Conservation (phyloP, 163 green algal genomes). For the Scenedesmus sp. region DNA sequence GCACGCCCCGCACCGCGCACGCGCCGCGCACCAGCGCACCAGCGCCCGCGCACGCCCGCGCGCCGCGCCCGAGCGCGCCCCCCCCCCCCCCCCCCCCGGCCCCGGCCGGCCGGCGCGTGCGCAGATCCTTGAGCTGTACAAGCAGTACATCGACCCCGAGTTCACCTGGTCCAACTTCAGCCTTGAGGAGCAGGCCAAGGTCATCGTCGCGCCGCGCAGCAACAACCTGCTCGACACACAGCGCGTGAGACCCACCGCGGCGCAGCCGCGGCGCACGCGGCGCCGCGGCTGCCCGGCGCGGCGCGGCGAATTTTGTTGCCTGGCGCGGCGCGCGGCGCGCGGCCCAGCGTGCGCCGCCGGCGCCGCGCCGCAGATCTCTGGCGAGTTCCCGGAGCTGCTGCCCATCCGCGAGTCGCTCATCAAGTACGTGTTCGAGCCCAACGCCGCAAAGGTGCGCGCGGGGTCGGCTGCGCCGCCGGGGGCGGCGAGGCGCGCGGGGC, state of each 20-base stretch:
- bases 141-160: constrained; percentile 94
- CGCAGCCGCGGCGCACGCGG: neutral
- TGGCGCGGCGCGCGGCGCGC: neutral
- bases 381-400: constrained; percentile 93
- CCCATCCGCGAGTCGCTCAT: constrained; percentile 91
- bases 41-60: neutral
- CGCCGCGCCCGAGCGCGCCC: too few relatives aligned
- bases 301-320: neutral
- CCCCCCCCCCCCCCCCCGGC: too few relatives aligned
- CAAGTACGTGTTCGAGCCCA: constrained; percentile 97
- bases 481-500: neutral
- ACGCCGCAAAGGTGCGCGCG: constrained; percentile 63
- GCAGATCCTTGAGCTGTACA: constrained; percentile 92
- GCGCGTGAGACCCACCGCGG: constrained; percentile 55
- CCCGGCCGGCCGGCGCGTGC: neutral
- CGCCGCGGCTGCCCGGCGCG: neutral
- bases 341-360: neutral
- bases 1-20: too few relatives aligned
- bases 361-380: constrained; percentile 72
- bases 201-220: constrained; percentile 95
- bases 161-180: constrained; percentile 96
- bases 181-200: constrained; percentile 97
- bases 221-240: constrained; percentile 98
- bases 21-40: neutral
- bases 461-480: neutral